Evolutionary conservation across 257 asterid genomes (phyloP).

Genomic region (Rubia yunnanensis): DNA sequence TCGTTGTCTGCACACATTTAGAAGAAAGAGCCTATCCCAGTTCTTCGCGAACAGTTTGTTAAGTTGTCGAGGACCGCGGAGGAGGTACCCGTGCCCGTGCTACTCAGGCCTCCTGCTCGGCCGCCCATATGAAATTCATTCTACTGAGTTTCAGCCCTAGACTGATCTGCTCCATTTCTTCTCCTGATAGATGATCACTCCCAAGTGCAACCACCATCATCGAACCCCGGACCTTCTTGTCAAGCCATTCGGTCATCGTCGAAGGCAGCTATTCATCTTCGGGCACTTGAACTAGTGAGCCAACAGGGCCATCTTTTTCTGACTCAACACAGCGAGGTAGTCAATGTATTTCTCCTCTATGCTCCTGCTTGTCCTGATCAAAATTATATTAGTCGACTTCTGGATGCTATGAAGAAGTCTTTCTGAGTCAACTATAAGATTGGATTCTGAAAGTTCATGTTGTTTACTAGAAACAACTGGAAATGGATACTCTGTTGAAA

Average conservation of each 20-base stretch:
- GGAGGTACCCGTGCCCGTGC: too few relatives aligned
- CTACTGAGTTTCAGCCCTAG: slow-evolving; percentile 45
- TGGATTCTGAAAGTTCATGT: slow-evolving; percentile 14
- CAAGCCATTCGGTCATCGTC: slow-evolving; percentile 43
- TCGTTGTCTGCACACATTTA: too few relatives aligned
- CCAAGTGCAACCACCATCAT: slow-evolving; percentile 54
- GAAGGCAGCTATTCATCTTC: slow-evolving; percentile 5
- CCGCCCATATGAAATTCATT: slow-evolving; percentile 50
- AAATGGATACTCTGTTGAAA: slow-evolving; percentile 41
- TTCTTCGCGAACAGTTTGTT: too few relatives aligned
- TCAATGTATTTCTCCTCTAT: slow-evolving; percentile 53
- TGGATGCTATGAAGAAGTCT: slow-evolving; percentile 21
- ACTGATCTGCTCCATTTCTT: slow-evolving; percentile 44
- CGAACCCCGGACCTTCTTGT: slow-evolving; percentile 27
- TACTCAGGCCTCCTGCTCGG: too few relatives aligned
- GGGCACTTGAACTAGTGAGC: slow-evolving; percentile 32
- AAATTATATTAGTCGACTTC: slow-evolving; percentile 27
- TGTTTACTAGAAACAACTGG: slow-evolving; percentile 22
- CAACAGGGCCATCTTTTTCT: slow-evolving; percentile 39
- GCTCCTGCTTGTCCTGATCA: slow-evolving; percentile 38
- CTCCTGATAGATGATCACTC: slow-evolving; percentile 46
- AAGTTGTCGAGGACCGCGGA: too few relatives aligned
- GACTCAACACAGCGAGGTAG: slow-evolving; percentile 13
- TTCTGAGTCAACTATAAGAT: not conserved
- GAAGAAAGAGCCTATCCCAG: too few relatives aligned